Evolutionary conservation across 2,329 filamentous ascomycete genomes (phyloP).

Genomic region (Cordyceps militaris): DNA sequence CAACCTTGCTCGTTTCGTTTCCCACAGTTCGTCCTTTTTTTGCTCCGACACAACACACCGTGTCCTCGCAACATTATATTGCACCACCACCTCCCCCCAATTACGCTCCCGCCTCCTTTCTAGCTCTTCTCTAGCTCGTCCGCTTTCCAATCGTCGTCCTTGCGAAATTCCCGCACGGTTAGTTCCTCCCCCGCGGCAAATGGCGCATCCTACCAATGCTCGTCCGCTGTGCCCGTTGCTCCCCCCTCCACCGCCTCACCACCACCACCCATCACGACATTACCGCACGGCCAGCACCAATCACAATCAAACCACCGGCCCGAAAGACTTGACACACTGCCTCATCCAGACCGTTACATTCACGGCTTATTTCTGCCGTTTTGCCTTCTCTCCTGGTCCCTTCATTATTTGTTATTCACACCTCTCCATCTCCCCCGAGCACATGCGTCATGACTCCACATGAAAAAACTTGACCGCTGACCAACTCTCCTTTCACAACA

Average conservation of each 20-base stretch:
- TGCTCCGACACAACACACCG: slow-evolving; percentile 4
- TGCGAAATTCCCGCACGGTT: slow-evolving; percentile 11
- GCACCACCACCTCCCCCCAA: slow-evolving; percentile 1
- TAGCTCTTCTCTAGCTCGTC: neutral
- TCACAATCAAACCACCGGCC: neutral
- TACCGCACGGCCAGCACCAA: neutral
- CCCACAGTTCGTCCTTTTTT: neutral
- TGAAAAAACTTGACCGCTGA: slow-evolving; percentile 14
- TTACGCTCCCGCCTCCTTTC: neutral
- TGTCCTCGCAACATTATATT: slow-evolving; percentile 7
- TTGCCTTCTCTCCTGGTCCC: neutral
- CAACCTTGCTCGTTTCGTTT: neutral
- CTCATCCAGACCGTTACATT: neutral
- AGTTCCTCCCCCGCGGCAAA: neutral
- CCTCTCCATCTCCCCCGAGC: neutral
- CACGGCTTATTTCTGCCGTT: neutral
- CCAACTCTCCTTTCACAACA: slow-evolving; percentile 5
- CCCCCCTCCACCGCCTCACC: neutral
- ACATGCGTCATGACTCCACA: slow-evolving; percentile 12
- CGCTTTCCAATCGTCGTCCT: neutral
- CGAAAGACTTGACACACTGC: neutral
- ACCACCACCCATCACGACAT: neutral
- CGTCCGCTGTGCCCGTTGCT: neutral
- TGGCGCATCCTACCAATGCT: slow-evolving; percentile 6
- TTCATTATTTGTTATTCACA: neutral